These are phyloP conservation scores for Fragaria vesca DNA, from an alignment of 306 rosid genomes.

Conservation along the genomic window DNA sequence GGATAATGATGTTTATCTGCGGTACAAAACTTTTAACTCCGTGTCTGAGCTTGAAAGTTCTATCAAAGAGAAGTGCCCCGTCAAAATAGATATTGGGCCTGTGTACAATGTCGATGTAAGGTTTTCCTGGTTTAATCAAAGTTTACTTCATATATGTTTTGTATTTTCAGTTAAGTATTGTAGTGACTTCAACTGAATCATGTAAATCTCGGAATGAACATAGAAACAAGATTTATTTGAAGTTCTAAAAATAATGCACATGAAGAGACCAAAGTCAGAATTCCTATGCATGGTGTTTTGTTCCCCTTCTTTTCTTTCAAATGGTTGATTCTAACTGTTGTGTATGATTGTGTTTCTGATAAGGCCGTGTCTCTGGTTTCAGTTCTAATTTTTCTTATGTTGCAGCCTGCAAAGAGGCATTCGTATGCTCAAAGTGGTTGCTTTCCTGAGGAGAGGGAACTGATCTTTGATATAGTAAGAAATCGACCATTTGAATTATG, in stretches of 20 bases:
- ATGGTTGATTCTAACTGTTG: slow-evolving; percentile 1
- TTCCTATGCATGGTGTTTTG: background rate
- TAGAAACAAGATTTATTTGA: background rate
- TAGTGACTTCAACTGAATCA: background rate
- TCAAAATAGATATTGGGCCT: slow-evolving; percentile 86
- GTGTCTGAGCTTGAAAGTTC: slow-evolving; percentile 64
- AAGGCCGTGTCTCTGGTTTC: background rate
- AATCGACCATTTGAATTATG: slow-evolving; percentile 6
- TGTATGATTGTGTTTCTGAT: background rate
- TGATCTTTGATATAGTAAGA: slow-evolving; percentile 85
- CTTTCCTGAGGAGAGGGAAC: slow-evolving; percentile 87
- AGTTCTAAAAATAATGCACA: background rate
- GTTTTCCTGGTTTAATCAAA: background rate
- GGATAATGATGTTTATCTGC: slow-evolving; percentile 66
- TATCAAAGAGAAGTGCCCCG: slow-evolving; percentile 67
- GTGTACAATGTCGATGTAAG: slow-evolving; percentile 86
- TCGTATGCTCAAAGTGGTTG: slow-evolving; percentile 83
- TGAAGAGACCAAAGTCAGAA: background rate
- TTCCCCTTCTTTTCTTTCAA: background rate
- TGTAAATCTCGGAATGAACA: background rate
- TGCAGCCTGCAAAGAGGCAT: slow-evolving; percentile 82
- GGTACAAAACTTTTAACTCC: slow-evolving; percentile 68
- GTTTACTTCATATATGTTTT: background rate
- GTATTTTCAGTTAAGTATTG: background rate
- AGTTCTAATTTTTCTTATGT: slow-evolving; percentile 11